phyloP scores from a whole-genome alignment of 352 stramenopile species.

The Globisporangium alternatum region DNA sequence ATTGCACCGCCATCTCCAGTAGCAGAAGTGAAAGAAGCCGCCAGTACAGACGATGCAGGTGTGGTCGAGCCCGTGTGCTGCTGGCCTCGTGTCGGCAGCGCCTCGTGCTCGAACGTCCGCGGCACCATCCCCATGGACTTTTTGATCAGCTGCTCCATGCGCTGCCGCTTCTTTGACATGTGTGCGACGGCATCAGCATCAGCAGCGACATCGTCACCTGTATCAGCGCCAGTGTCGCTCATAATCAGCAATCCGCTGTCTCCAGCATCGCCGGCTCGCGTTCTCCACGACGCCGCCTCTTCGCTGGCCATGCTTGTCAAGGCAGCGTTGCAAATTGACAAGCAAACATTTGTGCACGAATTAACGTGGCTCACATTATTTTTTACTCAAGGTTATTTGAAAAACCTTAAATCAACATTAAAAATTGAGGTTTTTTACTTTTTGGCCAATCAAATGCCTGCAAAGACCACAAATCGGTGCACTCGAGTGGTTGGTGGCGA shows the following conservation, averaged over 20 bases:
- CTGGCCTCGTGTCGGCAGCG: background rate
- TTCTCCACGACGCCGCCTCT: background rate
- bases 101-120: conserved; percentile 3
- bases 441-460: no score
- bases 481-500: conserved; percentile 9
- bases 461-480: no score
- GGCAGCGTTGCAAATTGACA: background rate
- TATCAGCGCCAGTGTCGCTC: no score
- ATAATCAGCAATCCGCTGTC: background rate
- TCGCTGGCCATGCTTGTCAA: background rate
- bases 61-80: conserved; percentile 6
- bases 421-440: no score
- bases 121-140: conserved; percentile 38
- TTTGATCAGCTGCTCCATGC: conserved; percentile 54
- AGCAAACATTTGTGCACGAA: background rate
- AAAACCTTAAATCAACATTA: no score
- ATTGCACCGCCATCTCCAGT: no score
- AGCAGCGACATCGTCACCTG: background rate
- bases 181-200: conserved; percentile 3
- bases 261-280: background rate
- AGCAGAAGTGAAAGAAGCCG: background rate
- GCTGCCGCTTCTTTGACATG: conserved; percentile 40
- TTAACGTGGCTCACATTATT: background rate
- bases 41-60: background rate
- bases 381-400: no score